Conservation (phyloP, 495 filamentous ascomycete species). For the Annulohypoxylon bovei region DNA sequence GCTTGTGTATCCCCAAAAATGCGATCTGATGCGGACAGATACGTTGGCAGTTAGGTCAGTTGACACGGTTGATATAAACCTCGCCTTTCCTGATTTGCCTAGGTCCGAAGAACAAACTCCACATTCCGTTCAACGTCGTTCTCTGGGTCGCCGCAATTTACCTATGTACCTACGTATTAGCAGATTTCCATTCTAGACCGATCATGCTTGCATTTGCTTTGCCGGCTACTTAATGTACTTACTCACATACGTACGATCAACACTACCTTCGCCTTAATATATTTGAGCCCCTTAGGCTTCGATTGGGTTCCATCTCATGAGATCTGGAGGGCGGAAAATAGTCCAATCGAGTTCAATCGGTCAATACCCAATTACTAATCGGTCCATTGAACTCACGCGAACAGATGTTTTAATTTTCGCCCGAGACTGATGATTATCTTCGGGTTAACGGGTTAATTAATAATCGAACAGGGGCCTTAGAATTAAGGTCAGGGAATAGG, state of each 20-base stretch:
- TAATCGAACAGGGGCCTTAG: neutral
- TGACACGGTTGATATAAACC: slow-evolving; percentile 33
- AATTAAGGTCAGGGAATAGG: neutral
- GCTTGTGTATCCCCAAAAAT: slow-evolving; percentile 36
- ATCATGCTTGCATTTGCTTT: neutral
- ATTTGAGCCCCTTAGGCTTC: slow-evolving; percentile 23
- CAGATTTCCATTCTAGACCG: slow-evolving; percentile 13
- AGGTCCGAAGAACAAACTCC: slow-evolving; percentile 21
- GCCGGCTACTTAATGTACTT: slow-evolving; percentile 4
- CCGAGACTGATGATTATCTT: slow-evolving; percentile 1
- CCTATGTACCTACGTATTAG: slow-evolving; percentile 18
- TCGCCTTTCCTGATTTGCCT: slow-evolving; percentile 36
- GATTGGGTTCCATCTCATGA: slow-evolving; percentile 19
- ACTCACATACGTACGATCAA: slow-evolving; percentile 8
- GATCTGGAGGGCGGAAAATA: neutral
- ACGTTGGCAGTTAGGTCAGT: slow-evolving; percentile 40
- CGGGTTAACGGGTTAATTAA: slow-evolving; percentile 10
- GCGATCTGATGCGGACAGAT: slow-evolving; percentile 34
- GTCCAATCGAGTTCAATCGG: neutral
- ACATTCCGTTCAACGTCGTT: slow-evolving; percentile 22
- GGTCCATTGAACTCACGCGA: neutral
- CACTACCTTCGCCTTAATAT: neutral
- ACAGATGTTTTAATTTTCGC: slow-evolving; percentile 4
- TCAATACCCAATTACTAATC: neutral
- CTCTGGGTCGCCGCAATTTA: slow-evolving; percentile 36